These are phyloP conservation scores for Apiospora rasikravindrae DNA, from an alignment of 2,329 filamentous ascomycete genomes.

Conservation along the genomic window DNA sequence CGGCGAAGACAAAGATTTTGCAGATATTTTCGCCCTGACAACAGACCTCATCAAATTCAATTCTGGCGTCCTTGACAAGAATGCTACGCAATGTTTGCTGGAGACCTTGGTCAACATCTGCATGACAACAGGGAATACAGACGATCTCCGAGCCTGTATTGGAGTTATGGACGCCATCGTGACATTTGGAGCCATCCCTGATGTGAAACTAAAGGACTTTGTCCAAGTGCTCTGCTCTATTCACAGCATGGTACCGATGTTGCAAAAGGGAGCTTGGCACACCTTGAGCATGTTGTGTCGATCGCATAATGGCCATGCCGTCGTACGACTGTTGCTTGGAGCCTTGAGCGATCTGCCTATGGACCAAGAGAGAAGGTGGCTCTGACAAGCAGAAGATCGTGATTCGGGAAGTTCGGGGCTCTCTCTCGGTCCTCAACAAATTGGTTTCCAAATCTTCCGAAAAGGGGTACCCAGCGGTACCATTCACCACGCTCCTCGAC, in stretches of 20 bases:
- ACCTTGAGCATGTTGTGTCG: constrained; percentile 72
- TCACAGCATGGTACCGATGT: constrained; percentile 65
- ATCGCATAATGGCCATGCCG: constrained; percentile 75
- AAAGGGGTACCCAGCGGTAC: constrained; percentile 64
- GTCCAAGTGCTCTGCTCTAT: constrained; percentile 76
- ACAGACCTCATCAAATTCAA: constrained; percentile 77
- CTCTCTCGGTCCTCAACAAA: constrained; percentile 67
- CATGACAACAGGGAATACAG: constrained; percentile 66
- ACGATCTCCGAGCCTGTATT: constrained; percentile 71
- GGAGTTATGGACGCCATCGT: constrained; percentile 72
- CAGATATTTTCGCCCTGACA: constrained; percentile 68
- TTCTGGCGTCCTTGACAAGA: constrained; percentile 69
- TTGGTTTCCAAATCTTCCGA: constrained; percentile 64
- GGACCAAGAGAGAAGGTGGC: constrained; percentile 31
- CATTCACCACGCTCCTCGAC: constrained; percentile 63
- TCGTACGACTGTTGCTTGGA: constrained; percentile 68
- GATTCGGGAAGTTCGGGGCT: constrained; percentile 64
- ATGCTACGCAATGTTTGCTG: constrained; percentile 65
- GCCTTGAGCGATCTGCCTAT: constrained; percentile 58
- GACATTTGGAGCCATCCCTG: constrained; percentile 73
- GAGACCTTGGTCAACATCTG: constrained; percentile 69
- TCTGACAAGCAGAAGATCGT: constrained; percentile 56
- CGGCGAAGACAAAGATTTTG: constrained; percentile 66
- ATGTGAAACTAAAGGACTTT: constrained; percentile 65
- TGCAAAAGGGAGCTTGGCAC: constrained; percentile 71